A percentile compares a stretch with the other conserved stretches of the same genome.
Evolutionary conservation across 23 red algal species (phyloP).

Genomic region (Chondrus crispus): DNA sequence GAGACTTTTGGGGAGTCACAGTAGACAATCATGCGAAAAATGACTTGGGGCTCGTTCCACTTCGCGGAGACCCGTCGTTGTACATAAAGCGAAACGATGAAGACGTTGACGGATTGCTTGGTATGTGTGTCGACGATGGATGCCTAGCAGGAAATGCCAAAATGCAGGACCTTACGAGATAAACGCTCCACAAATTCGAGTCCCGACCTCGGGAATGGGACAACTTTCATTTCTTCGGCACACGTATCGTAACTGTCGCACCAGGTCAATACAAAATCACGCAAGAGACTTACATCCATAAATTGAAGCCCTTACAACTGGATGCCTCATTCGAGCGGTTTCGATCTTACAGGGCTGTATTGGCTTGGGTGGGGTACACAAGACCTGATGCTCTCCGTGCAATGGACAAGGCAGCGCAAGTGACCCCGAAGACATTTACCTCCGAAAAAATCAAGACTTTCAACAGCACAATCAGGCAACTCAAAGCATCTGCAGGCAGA

Average conservation of each 20-base stretch:
- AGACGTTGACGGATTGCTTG: not conserved
- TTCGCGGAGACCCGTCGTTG: not conserved
- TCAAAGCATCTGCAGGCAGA: not conserved
- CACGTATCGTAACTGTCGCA: not conserved
- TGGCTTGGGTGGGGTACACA: not conserved
- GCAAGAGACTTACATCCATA: not conserved
- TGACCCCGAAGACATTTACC: not conserved
- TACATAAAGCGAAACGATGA: not conserved
- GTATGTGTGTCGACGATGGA: not conserved
- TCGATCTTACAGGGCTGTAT: not conserved
- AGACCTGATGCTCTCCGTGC: not conserved
- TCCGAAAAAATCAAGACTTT: not conserved
- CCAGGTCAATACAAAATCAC: not conserved
- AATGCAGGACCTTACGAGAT: not conserved
- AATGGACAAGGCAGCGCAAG: not conserved
- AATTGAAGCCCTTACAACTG: not conserved
- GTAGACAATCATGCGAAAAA: not conserved
- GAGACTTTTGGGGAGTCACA: not conserved
- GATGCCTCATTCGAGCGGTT: not conserved
- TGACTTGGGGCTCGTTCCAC: not conserved
- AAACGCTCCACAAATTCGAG: not conserved
- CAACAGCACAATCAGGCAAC: not conserved
- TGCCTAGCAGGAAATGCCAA: not conserved
- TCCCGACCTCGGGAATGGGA: not conserved
- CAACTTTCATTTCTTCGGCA: not conserved